Evolutionary conservation across 148 eudicot species (phyloP), one percentile per base, ranked within the genome.

Genomic region (Fagopyrum tataricum): DNA sequence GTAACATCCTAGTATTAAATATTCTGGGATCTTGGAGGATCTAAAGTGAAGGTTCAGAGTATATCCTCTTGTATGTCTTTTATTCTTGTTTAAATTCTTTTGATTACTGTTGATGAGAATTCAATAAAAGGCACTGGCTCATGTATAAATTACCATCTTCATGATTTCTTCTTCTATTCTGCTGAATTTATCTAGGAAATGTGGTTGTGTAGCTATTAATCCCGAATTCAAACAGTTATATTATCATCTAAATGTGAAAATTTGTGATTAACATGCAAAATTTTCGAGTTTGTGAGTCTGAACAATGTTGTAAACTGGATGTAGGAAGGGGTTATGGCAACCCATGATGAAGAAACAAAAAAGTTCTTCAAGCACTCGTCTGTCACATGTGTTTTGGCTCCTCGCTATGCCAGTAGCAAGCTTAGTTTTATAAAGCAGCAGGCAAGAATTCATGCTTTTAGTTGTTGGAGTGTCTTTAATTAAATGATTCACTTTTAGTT

Each of bases 321-420:
- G 84, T 89, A 95, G 98, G 84, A 80, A 49, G 98, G 98, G 26
- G 91, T 95, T 52, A 95, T 95, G 98, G 72, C 48, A 64, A 95
- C 98, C 7, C 97, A 95, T 76, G 98, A 95, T 85, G 98, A 95
- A 83, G 96, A 91, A 83, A 90, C 93, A 55, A 87, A 77, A 70
- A 91, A 81, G 79, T 95, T 90, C 81, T 95, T 95, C 76, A 87
- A 84, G 87, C 87, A 90, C 82, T 91, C 98, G 42, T 91, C 98
- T 56, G 98, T 95, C 14, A 90, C 58, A n/a, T 95, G 98, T 74
- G 88, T 90, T 61, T 68, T 95, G 79, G 85, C 98, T 24, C 94
- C 98, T 70, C 97, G 97, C 44, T 95, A 95, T 76, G 92, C 79
- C 18, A 91, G 98, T 79, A 85, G 87, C 71, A 90, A 90, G 83